These are phyloP conservation scores for Agapanthus africanus DNA, from an alignment of 106 monocot species.

Conservation along the genomic window DNA sequence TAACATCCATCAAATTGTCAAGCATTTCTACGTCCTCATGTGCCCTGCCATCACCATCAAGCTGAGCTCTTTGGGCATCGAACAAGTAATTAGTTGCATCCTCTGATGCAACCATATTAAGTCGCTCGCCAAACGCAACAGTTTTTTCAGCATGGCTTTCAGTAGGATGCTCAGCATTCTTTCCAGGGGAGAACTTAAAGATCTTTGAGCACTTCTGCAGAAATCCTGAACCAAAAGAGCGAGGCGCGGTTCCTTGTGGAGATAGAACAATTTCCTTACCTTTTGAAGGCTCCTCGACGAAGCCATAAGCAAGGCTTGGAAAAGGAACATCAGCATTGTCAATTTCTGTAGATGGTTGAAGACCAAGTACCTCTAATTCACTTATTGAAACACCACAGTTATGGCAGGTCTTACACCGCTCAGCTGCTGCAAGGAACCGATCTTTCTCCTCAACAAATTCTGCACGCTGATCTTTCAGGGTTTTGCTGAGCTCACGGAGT, in stretches of 20 bases:
- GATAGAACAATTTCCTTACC: conserved; percentile 20
- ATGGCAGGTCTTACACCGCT: conserved; percentile 51
- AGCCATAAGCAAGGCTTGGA: conserved; percentile 50
- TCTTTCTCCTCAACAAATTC: conserved; percentile 67
- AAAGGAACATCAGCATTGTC: conserved; percentile 40
- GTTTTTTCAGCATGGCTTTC: conserved; percentile 16
- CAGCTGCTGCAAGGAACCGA: conserved; percentile 42
- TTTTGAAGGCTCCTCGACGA: conserved; percentile 34
- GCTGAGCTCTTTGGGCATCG: conserved; percentile 20
- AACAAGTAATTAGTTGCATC: conserved; percentile 23
- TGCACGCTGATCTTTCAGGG: conserved; percentile 62
- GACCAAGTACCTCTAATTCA: conserved; percentile 34
- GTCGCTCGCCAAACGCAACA: conserved; percentile 12
- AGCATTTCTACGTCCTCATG: conserved; percentile 16
- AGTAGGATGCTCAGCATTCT: conserved; percentile 20
- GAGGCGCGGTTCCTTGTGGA: conserved; percentile 16
- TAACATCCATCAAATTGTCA: conserved; percentile 18
- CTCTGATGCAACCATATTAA: conserved; percentile 29
- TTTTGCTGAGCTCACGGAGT: conserved; percentile 54
- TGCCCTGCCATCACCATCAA: conserved; percentile 14
- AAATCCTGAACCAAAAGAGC: conserved; percentile 24
- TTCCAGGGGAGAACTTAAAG: conserved; percentile 73
- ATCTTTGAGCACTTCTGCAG: conserved; percentile 63
- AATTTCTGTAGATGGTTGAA: conserved; percentile 20
- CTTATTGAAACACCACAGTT: conserved; percentile 56